Conservation (phyloP, 805 yeast species). For the Isabelozyma rhagii region DNA sequence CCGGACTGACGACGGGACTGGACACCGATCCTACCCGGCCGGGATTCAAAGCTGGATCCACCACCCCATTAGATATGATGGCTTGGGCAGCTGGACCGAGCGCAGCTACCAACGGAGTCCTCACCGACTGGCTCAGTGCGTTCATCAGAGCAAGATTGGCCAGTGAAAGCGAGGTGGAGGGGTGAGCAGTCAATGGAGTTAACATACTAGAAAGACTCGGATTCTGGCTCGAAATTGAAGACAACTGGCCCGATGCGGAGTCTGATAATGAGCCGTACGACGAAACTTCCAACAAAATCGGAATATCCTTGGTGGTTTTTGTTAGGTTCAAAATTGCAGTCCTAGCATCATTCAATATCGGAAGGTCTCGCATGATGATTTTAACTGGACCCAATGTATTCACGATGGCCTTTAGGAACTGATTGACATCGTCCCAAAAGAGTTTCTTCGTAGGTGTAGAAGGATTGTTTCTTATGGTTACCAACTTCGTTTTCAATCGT, state of each 20-base stretch:
- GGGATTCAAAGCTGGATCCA: neutral
- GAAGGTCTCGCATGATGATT: slow-evolving; percentile 75
- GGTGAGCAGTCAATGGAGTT: slow-evolving; percentile 27
- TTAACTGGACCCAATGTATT: slow-evolving; percentile 82
- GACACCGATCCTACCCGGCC: slow-evolving; percentile 1
- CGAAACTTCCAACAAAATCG: slow-evolving; percentile 68
- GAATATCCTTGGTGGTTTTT: slow-evolving; percentile 86
- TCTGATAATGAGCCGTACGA: slow-evolving; percentile 27
- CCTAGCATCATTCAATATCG: slow-evolving; percentile 74
- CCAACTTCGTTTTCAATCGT: slow-evolving; percentile 54
- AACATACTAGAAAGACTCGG: slow-evolving; percentile 33
- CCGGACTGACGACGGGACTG: slow-evolving; percentile 17
- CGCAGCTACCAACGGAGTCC: slow-evolving; percentile 25
- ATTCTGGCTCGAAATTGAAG: slow-evolving; percentile 11
- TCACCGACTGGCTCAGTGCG: slow-evolving; percentile 12
- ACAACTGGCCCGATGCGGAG: slow-evolving; percentile 7
- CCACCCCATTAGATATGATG: slow-evolving; percentile 10
- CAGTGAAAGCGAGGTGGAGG: slow-evolving; percentile 9
- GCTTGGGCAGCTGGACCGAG: slow-evolving; percentile 27
- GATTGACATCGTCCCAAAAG: slow-evolving; percentile 84
- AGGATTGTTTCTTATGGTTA: slow-evolving; percentile 46
- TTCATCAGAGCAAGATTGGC: slow-evolving; percentile 4
- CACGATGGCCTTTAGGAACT: slow-evolving; percentile 78
- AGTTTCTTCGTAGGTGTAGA: slow-evolving; percentile 51
- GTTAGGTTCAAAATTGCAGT: slow-evolving; percentile 79